A percentile compares a stretch with the other conserved stretches of the same genome.
Conservation (phyloP, 805 yeast genomes). For the Barnettozyma salicaria region DNA sequence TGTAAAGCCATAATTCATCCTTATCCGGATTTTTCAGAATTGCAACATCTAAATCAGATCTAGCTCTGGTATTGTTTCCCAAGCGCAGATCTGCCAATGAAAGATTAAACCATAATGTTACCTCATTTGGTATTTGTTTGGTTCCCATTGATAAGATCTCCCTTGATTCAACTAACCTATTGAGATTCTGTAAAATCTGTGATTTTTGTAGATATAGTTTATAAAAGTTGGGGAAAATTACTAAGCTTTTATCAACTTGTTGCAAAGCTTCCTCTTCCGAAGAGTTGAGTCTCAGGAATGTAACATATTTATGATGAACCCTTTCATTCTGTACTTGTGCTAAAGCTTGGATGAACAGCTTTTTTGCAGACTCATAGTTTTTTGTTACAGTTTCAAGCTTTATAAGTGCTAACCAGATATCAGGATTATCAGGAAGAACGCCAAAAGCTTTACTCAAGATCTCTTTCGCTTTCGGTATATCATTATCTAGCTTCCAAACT, state of each 20-base stretch:
- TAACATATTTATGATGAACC: slow-evolving; percentile 58
- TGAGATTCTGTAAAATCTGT: slow-evolving; percentile 39
- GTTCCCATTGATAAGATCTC: slow-evolving; percentile 45
- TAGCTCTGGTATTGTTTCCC: slow-evolving; percentile 47
- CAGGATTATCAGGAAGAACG: slow-evolving; percentile 40
- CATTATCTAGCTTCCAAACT: slow-evolving; percentile 42
- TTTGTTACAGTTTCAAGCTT: slow-evolving; percentile 49
- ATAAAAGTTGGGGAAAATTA: slow-evolving; percentile 40
- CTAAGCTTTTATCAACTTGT: slow-evolving; percentile 42
- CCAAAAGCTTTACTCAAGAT: slow-evolving; percentile 46
- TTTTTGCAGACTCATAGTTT: slow-evolving; percentile 31
- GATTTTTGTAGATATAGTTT: slow-evolving; percentile 60
- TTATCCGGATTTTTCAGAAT: slow-evolving; percentile 41
- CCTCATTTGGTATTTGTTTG: slow-evolving; percentile 37
- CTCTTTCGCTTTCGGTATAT: slow-evolving; percentile 45
- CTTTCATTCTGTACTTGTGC: slow-evolving; percentile 35
- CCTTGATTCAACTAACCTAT: slow-evolving; percentile 36
- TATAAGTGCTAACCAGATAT: slow-evolving; percentile 66
- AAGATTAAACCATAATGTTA: slow-evolving; percentile 49
- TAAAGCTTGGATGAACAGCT: slow-evolving; percentile 36
- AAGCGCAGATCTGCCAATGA: slow-evolving; percentile 39
- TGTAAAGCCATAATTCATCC: slow-evolving; percentile 53
- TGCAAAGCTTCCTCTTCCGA: slow-evolving; percentile 33
- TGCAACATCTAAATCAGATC: slow-evolving; percentile 69
- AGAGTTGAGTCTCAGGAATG: slow-evolving; percentile 39